Evolutionary conservation across 2,329 filamentous ascomycete genomes (phyloP), one percentile per base, ranked within the genome.

Genomic region (Exserohilum turcica): DNA sequence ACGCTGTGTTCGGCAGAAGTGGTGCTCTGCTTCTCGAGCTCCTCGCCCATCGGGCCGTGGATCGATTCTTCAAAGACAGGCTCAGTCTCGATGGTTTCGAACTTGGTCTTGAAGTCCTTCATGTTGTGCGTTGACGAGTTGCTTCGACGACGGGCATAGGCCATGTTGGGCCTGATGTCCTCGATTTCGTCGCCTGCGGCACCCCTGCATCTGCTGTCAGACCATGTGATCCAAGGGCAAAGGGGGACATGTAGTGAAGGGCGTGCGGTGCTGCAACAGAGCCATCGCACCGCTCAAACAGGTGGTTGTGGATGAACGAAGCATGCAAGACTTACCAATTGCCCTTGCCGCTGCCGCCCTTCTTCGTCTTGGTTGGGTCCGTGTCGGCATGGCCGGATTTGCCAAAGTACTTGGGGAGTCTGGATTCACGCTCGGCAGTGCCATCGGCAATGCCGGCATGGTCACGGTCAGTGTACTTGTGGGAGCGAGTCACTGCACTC

Each of bases 301-400:
- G 7, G 10, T 31, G 15, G 5, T 28, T 29, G 1, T 8, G 33
- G 31, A 29, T 12, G 27, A 24, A 7, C 18, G n/a, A 27, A 35
- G 13, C 15, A 15, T 29, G 45, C 27, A 12, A 39, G 35, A 48
- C 88, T 77, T 84, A 96, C 93, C 93, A 99, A 78, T 97, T 97
- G 73, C 89, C 91, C 77, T 90, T 92, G 65, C 93, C 93, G 64
- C 85, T 89, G 60, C 93, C 93, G 71, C 96, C 90, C 82, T 99
- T 99, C 87, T 99, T 99, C 73, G 89, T 88, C 82, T 95, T 94
- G 77, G 91, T 92, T 57, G 94, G 93, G 72, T 96, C 90, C 65
- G 83, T 81, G 71, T 92, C 92, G 67, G 86, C 81, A 72, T 89
- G 88, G 63, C 93, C 93, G 56, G 85, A 79, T 80, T 97, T 97